A percentile compares a stretch with the other conserved stretches of the same genome.
Evolutionary conservation across 2,329 filamentous ascomycete genomes (phyloP).

Genomic region (Ophiobolus disseminans): DNA sequence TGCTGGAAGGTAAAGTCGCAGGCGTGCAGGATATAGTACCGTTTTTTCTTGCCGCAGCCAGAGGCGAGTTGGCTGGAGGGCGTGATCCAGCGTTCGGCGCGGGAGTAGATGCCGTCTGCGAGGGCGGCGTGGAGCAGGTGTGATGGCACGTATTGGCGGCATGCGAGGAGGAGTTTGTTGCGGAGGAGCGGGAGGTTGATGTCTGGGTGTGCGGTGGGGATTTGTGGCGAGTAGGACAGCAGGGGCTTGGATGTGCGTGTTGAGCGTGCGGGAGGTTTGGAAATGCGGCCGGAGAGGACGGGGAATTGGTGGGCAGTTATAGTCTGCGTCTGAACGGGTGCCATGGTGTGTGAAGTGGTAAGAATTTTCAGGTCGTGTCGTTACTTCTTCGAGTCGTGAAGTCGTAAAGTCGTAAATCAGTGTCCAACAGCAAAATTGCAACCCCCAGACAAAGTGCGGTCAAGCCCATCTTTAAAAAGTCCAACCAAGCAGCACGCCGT

Average conservation of each 20-base stretch:
- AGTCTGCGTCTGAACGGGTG: constrained; percentile 36
- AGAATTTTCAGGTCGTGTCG: background rate
- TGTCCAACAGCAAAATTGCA: background rate
- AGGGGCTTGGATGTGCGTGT: constrained; percentile 29
- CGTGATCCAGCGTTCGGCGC: constrained; percentile 32
- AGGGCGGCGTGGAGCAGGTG: constrained; percentile 27
- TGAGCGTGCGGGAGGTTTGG: constrained; percentile 26
- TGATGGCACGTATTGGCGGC: constrained; percentile 27
- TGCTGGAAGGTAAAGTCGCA: constrained; percentile 26
- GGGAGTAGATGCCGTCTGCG: constrained; percentile 34
- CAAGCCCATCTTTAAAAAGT: constrained; percentile 31
- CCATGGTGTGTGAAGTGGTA: constrained; percentile 16
- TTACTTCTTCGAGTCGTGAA: background rate
- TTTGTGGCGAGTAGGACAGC: constrained; percentile 30
- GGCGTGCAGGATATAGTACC: constrained; percentile 33
- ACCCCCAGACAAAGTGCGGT: constrained; percentile 24
- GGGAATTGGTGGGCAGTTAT: constrained; percentile 27
- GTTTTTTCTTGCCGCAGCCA: constrained; percentile 27
- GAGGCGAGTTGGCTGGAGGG: constrained; percentile 20
- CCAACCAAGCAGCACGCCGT: constrained; percentile 20
- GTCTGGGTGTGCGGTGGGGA: constrained; percentile 31
- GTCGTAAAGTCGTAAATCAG: constrained; percentile 1
- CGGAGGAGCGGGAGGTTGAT: constrained; percentile 35
- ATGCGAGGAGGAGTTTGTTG: constrained; percentile 35
- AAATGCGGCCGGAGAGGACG: constrained; percentile 26